Evolutionary conservation across 1,284 basidiomycete species (phyloP).

Genomic region (Porogramme epimiltina): DNA sequence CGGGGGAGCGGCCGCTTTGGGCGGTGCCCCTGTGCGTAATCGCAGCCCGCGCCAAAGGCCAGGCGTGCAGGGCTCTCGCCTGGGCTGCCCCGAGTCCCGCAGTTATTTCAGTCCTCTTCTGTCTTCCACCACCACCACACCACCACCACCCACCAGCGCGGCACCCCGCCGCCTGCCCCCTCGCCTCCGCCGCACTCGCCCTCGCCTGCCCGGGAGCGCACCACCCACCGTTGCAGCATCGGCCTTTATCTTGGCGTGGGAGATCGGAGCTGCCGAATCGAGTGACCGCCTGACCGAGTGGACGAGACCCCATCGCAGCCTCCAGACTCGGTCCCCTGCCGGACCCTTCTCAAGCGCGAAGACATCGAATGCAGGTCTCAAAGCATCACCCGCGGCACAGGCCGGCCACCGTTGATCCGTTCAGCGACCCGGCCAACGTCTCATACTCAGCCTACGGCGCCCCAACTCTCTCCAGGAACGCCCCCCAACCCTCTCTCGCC

Average conservation of each 20-base stretch:
- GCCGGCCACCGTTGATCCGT: slow-evolving; percentile 58
- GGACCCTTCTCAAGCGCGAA: no score
- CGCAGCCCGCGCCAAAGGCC: no score
- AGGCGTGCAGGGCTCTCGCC: background rate
- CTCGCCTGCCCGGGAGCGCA: no score
- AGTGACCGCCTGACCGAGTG: slow-evolving; percentile 25
- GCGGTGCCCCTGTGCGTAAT: no score
- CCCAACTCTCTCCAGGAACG: slow-evolving; percentile 33
- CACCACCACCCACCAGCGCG: no score
- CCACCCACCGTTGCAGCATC: background rate
- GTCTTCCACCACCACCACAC: slow-evolving; percentile 3
- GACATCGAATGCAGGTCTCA: slow-evolving; percentile 35
- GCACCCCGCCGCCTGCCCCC: background rate
- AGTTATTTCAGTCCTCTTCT: background rate
- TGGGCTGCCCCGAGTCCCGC: background rate
- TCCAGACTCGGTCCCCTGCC: slow-evolving; percentile 1
- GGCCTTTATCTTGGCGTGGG: slow-evolving; percentile 31
- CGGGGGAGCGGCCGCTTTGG: no score
- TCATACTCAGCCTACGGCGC: slow-evolving; percentile 35
- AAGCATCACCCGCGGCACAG: slow-evolving; percentile 45
- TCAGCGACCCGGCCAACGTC: slow-evolving; percentile 47
- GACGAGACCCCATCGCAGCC: background rate
- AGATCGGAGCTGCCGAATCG: slow-evolving; percentile 19
- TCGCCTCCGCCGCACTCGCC: slow-evolving; percentile 1
- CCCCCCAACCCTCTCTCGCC: slow-evolving; percentile 22